A percentile compares a stretch with the other conserved stretches of the same genome.
phyloP scores from a whole-genome alignment of 2,329 filamentous ascomycete species.

The Xylariaceae sp. region DNA sequence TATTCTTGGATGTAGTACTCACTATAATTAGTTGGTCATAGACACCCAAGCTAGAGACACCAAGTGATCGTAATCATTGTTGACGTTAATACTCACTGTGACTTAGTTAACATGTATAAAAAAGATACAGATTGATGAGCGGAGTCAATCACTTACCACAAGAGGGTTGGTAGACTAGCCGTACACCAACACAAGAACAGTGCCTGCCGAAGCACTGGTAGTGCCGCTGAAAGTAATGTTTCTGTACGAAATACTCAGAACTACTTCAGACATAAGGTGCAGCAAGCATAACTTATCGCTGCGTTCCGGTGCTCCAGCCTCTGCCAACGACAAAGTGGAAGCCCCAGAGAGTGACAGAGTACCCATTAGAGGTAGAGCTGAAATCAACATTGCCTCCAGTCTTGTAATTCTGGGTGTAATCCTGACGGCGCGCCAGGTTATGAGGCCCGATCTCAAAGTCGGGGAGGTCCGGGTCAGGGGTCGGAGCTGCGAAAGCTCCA shows the following conservation, averaged over 20 bases:
- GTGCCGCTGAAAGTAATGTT: background rate
- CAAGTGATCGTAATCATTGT: too few species aligned
- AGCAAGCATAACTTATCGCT: background rate
- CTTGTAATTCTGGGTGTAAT: slow-evolving; percentile 4
- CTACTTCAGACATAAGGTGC: background rate
- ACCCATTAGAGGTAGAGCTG: background rate
- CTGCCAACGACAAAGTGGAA: slow-evolving; percentile 1
- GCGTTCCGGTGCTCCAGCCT: background rate
- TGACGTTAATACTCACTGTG: too few species aligned
- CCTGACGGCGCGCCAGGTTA: slow-evolving; percentile 1
- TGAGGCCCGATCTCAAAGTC: background rate
- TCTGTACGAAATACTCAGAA: background rate
- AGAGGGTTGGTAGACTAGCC: background rate
- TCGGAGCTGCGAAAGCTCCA: slow-evolving; percentile 1
- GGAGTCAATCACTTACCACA: background rate
- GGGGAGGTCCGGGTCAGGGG: background rate
- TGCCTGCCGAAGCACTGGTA: background rate
- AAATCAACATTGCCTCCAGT: background rate
- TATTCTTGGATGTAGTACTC: slow-evolving; percentile 1
- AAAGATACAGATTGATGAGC: too few species aligned
- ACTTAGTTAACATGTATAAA: too few species aligned
- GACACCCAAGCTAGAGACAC: too few species aligned
- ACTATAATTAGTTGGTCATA: too few species aligned
- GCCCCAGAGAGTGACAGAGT: background rate
- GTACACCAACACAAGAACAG: background rate